Conservation (phyloP, 2,329 filamentous ascomycete genomes). For the Clonostachys rosea region DNA sequence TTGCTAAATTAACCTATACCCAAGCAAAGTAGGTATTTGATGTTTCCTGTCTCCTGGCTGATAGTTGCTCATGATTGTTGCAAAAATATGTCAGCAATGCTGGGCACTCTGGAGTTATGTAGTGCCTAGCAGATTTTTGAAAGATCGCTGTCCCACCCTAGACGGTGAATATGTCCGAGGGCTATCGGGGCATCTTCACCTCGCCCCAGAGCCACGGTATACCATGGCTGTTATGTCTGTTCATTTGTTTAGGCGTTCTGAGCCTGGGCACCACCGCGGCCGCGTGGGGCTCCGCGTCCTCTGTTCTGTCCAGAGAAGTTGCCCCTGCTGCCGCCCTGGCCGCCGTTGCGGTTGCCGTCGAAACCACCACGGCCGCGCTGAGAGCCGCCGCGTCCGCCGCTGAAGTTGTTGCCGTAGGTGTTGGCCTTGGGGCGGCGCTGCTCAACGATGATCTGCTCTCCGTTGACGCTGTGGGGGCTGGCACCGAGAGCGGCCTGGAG, state of each 20-base stretch:
- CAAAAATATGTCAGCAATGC: too few species aligned
- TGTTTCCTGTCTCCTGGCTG: too few species aligned
- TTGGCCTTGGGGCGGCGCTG: constrained; percentile 76
- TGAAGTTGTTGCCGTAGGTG: constrained; percentile 67
- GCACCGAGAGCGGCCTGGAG: constrained; percentile 79
- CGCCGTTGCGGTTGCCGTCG: constrained; percentile 54
- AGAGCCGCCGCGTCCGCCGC: constrained; percentile 55
- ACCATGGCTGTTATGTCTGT: too few species aligned
- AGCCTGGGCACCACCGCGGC: constrained; percentile 54
- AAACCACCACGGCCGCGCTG: constrained; percentile 62
- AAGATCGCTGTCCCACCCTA: too few species aligned
- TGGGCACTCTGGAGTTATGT: too few species aligned
- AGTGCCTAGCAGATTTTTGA: too few species aligned
- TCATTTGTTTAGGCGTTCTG: constrained; percentile 39
- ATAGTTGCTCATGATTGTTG: too few species aligned
- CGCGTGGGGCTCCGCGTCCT: constrained; percentile 63
- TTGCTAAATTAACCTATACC: too few species aligned
- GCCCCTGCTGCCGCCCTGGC: constrained; percentile 58
- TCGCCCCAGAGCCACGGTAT: too few species aligned
- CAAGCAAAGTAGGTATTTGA: too few species aligned
- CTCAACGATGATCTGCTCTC: constrained; percentile 81
- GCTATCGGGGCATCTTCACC: too few species aligned
- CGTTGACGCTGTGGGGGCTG: constrained; percentile 82
- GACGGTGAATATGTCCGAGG: too few species aligned
- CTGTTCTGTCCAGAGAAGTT: constrained; percentile 64